phyloP scores from a whole-genome alignment of 495 filamentous ascomycete genomes.

The Aspergillus bertholletiae region DNA sequence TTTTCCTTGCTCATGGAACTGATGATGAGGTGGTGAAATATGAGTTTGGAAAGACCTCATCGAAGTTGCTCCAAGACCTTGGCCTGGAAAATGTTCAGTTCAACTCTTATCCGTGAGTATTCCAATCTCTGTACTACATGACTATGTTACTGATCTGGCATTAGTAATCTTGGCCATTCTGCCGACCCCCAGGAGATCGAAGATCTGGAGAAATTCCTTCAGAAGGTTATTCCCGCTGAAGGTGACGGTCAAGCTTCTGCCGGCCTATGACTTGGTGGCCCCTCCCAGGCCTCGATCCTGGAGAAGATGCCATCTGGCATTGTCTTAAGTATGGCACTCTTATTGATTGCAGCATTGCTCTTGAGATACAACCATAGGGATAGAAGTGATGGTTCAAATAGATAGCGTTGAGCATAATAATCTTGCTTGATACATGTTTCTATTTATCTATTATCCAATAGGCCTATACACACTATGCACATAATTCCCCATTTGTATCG shows the following conservation, averaged over 20 bases:
- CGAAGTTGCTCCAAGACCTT: conserved; percentile 56
- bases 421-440: background rate
- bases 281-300: background rate
- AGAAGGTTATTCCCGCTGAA: conserved; percentile 57
- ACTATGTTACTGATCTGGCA: conserved; percentile 13
- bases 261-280: conserved; percentile 44
- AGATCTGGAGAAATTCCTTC: conserved; percentile 75
- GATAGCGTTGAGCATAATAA: conserved; percentile 4
- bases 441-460: background rate
- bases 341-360: conserved; percentile 51
- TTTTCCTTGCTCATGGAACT: conserved; percentile 85
- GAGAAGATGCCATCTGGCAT: conserved; percentile 18
- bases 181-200: conserved; percentile 78
- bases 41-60: conserved; percentile 63
- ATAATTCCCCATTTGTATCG: background rate
- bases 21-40: conserved; percentile 67
- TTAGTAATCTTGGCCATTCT: conserved; percentile 66
- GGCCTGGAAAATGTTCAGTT: conserved; percentile 69
- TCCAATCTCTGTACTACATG: background rate
- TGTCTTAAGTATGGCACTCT: conserved; percentile 41
- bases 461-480: background rate
- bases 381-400: conserved; percentile 4
- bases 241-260: conserved; percentile 53
- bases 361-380: conserved; percentile 38
- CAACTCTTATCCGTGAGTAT: conserved; percentile 67